Evolutionary conservation across 2,329 filamentous ascomycete species (phyloP), one percentile per base, ranked within the genome.

Genomic region (Ceratocystiopsis minuta): DNA sequence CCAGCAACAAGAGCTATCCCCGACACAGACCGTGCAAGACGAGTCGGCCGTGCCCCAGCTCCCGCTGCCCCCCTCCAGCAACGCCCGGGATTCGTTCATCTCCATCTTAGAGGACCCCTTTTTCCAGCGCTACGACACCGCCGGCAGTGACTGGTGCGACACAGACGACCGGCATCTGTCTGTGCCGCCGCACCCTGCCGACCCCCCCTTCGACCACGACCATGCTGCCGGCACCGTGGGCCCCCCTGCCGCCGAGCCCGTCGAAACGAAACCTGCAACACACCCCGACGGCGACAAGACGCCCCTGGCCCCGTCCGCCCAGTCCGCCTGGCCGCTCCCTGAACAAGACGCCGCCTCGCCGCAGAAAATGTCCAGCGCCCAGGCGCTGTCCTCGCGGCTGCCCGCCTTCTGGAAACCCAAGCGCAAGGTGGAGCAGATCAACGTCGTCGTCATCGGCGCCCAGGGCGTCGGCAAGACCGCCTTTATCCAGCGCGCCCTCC

Each of bases 391-490:
- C 6, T 28, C 24, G 24, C 24, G 24, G 6, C 2, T 28, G 2
- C 24, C 24, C n/a, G n/a, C n/a, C 4, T 28, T 28, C 24, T 28
- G 7, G 6, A 28, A 28, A 10, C 4, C 24, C 24, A 28, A 28
- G 24, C 24, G 24, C 24, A 28, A 28, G 24, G 75, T 76, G 72
- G 70, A 75, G 48, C 62, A 65, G 50, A 68, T 76, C 53, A 77
- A 75, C 53, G 74, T 81, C 50, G 74, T 73, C 52, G 65, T 80
- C 46, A 74, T 81, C 55, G 77, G 77, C 51, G 68, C 73, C 55
- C 64, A 68, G 50, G 74, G 74, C 46, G 76, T 77, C 38, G 77
- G 77, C 49, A 81, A 81, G 57, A 78, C 75, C 40, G 68, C 74
- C 38, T 77, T 80, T 52, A 72, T 80, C 52, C 75, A 79, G 57